Conservation (phyloP, 306 rosid genomes). For the Castanea crenata region DNA sequence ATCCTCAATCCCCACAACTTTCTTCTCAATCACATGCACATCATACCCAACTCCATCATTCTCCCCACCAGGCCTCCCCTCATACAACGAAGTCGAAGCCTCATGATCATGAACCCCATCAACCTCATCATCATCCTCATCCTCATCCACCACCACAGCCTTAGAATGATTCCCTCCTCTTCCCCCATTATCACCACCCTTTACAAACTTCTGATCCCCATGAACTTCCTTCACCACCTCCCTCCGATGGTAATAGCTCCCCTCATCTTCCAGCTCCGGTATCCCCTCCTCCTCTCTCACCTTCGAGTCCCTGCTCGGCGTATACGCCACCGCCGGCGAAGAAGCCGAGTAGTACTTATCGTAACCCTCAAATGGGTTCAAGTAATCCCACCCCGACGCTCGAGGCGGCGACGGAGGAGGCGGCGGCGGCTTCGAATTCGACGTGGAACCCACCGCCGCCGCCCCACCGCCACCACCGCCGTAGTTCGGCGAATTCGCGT, state of each 20-base stretch:
- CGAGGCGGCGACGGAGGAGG: constrained; percentile 89
- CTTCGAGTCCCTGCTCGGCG: constrained; percentile 75
- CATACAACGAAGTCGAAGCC: constrained; percentile 38
- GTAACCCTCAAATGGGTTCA: constrained; percentile 56
- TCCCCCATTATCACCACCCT: constrained; percentile 5
- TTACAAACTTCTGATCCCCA: constrained; percentile 54
- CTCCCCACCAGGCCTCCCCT: constrained; percentile 44
- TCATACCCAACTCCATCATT: constrained; percentile 51
- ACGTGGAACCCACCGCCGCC: constrained; percentile 25
- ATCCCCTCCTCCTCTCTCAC: constrained; percentile 96
- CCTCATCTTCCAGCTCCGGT: constrained; percentile 94
- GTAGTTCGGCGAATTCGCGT: constrained; percentile 19
- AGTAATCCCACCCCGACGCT: constrained; percentile 72
- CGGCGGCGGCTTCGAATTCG: constrained; percentile 43
- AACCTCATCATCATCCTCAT: not conserved
- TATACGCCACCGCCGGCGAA: constrained; percentile 24
- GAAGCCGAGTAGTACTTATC: constrained; percentile 35
- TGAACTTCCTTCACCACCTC: constrained; percentile 86
- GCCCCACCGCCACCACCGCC: constrained; percentile 18
- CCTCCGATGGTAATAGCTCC: constrained; percentile 44
- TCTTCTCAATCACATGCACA: constrained; percentile 63
- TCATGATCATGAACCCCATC: constrained; percentile 25
- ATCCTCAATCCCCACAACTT: constrained; percentile 61
- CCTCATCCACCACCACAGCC: constrained; percentile 3
- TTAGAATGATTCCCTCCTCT: constrained; percentile 20